Evolutionary conservation across 2,329 filamentous ascomycete genomes (phyloP).

Genomic region (Fusarium concolor): DNA sequence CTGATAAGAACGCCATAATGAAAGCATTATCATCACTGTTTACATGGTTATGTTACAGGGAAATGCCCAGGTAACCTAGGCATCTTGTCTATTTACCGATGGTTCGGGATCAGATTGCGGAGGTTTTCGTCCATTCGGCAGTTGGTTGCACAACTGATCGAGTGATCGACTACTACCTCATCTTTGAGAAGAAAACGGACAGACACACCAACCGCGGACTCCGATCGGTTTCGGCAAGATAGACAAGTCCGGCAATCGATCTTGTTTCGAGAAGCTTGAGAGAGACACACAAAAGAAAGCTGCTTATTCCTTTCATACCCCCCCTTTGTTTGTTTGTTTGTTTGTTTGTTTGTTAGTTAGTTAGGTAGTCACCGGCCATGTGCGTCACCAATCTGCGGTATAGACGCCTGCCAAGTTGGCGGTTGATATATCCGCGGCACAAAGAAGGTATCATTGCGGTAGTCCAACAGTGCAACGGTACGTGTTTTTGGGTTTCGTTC

Average conservation of each 20-base stretch:
- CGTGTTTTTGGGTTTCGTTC: background rate
- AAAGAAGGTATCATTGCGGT: conserved; percentile 11
- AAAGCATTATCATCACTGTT: conserved; percentile 15
- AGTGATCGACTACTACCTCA: conserved; percentile 22
- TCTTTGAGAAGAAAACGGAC: conserved; percentile 1
- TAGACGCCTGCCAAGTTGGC: conserved; percentile 21
- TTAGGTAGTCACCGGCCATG: background rate
- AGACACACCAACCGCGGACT: conserved; percentile 38
- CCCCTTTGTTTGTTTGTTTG: background rate
- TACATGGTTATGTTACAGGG: conserved; percentile 2
- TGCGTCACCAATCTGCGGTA: conserved; percentile 23
- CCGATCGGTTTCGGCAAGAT: conserved; percentile 45
- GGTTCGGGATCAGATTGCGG: conserved; percentile 30
- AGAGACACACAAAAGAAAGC: conserved; percentile 6
- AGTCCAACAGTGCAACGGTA: conserved; percentile 10
- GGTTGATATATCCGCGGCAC: conserved; percentile 33
- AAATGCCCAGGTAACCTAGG: background rate
- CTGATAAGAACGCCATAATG: background rate
- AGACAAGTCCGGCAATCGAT: conserved; percentile 40
- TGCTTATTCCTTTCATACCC: background rate
- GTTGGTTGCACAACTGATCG: conserved; percentile 26
- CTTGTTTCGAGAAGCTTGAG: conserved; percentile 15
- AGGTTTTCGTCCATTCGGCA: conserved; percentile 28
- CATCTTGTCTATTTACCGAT: conserved; percentile 24
- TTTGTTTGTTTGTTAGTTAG: no score